Percentiles rank a stretch among this genome's conserved stretches.
phyloP scores from a whole-genome alignment of 2,329 filamentous ascomycete genomes.

The Beauveria sp. region DNA sequence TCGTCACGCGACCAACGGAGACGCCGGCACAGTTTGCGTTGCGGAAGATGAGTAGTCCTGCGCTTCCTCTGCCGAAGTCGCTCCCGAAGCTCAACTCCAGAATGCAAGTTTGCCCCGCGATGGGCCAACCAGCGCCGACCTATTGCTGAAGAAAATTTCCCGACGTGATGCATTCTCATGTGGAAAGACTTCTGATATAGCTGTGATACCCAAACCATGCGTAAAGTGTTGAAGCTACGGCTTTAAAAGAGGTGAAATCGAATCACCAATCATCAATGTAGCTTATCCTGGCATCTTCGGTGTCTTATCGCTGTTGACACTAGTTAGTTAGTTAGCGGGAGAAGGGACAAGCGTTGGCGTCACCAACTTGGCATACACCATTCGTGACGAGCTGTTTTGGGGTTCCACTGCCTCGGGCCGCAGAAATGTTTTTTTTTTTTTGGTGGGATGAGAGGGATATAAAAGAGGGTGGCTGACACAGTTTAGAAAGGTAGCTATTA shows the following conservation, averaged over 20 bases:
- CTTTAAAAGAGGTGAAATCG: too few relatives aligned
- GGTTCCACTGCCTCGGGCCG: conserved; percentile 1
- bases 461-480: neutral
- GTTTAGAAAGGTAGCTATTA: neutral
- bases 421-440: neutral
- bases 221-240: too few relatives aligned
- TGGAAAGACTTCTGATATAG: neutral
- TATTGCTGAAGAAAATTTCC: neutral
- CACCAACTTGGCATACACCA: neutral
- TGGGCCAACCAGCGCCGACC: neutral
- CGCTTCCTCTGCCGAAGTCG: neutral
- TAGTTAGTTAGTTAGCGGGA: neutral
- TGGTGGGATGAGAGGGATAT: neutral
- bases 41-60: neutral
- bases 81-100: neutral
- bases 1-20: neutral
- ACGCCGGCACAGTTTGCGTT: neutral
- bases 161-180: neutral
- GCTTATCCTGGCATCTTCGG: neutral
- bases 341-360: neutral
- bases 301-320: too few relatives aligned
- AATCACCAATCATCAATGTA: too few relatives aligned
- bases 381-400: neutral
- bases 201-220: too few relatives aligned
- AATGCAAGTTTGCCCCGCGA: neutral